Conservation (phyloP, 306 rosid species). For the Datisca glomerata region DNA sequence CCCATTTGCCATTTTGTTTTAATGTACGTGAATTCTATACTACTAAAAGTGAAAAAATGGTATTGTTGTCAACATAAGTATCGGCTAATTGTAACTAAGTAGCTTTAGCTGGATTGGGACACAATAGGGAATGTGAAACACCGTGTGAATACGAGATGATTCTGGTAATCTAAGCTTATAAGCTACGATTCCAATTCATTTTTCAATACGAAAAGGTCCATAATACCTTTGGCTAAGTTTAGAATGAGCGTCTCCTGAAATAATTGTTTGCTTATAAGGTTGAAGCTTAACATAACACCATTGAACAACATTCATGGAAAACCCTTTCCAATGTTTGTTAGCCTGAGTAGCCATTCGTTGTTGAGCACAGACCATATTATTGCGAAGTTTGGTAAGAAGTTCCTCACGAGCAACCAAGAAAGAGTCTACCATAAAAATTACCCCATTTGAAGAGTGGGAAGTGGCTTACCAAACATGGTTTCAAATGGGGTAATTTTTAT, state of each 20-base stretch:
- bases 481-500: not conserved
- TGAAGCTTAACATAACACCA: not conserved
- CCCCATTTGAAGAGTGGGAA: not conserved
- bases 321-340: not conserved
- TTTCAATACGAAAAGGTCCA: not conserved
- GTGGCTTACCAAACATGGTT: not conserved
- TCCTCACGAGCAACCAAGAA: not conserved
- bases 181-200: not conserved
- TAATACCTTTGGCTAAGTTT: not conserved
- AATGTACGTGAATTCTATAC: not conserved
- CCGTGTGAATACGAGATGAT: not conserved
- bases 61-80: not conserved
- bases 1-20: not conserved
- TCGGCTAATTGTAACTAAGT: not conserved
- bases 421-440: not conserved
- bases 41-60: not conserved
- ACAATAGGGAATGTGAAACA: not conserved
- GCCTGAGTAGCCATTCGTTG: not conserved
- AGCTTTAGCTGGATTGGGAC: not conserved
- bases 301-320: not conserved
- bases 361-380: not conserved
- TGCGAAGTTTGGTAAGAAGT: not conserved
- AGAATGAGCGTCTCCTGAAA: not conserved
- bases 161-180: not conserved
- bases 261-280: not conserved